Evolutionary conservation across 2,329 filamentous ascomycete species (phyloP).

Genomic region (Chrysoporthe deuterocubensis): DNA sequence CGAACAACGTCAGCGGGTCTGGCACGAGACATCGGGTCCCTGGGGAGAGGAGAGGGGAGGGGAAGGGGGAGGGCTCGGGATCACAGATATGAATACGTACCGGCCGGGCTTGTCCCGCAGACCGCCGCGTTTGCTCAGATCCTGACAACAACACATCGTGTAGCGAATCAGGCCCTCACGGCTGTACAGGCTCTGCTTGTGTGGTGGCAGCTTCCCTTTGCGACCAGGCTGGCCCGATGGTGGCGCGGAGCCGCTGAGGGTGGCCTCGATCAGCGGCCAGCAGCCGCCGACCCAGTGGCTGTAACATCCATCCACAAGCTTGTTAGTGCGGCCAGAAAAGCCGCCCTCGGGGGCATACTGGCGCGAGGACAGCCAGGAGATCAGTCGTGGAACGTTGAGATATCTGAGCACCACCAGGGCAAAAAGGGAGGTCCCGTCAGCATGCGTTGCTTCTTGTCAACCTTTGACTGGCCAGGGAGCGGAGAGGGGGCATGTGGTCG

Average conservation of each 20-base stretch:
- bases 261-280: constrained; percentile 88
- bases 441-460: constrained; percentile 44
- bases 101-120: constrained; percentile 93
- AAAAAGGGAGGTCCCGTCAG: constrained; percentile 35
- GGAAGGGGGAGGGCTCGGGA: not conserved
- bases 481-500: constrained; percentile 15
- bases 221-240: constrained; percentile 32
- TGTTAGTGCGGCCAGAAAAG: constrained; percentile 93
- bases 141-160: constrained; percentile 87
- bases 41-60: constrained; percentile 15
- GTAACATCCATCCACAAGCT: constrained; percentile 97
- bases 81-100: constrained; percentile 53
- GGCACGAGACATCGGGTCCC: not conserved
- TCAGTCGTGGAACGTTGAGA: constrained; percentile 75
- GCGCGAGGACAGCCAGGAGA: constrained; percentile 86
- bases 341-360: constrained; percentile 93
- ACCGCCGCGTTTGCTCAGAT: constrained; percentile 71
- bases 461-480: constrained; percentile 39
- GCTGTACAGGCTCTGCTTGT: constrained; percentile 67
- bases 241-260: constrained; percentile 49
- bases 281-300: constrained; percentile 97
- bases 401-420: constrained; percentile 53
- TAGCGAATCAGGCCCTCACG: constrained; percentile 86
- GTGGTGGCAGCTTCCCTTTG: constrained; percentile 37
- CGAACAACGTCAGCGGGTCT: constrained; percentile 8